Conservation (phyloP, 331 rosid species). For the Dryas integrifolia region DNA sequence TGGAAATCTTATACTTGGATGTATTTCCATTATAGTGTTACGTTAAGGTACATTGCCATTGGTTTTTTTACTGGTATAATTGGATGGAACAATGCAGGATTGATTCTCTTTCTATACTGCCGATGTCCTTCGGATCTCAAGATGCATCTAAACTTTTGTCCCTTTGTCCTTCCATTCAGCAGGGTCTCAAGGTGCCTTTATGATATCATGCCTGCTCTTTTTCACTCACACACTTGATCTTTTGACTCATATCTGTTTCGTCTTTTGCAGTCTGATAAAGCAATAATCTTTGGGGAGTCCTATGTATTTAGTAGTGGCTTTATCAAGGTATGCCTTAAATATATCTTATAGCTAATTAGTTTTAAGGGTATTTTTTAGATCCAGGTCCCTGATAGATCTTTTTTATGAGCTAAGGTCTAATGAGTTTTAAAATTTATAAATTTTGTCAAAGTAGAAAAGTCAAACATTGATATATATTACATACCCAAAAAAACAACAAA, state of each 20-base stretch:
- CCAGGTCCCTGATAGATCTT: neutral
- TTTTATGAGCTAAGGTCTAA: neutral
- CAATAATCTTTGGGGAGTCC: conserved; percentile 73
- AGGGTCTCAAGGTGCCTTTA: conserved; percentile 73
- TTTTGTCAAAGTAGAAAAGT: neutral
- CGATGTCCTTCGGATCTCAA: conserved; percentile 85
- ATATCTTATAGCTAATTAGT: neutral
- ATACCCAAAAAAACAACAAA: neutral
- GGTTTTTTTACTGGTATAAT: conserved; percentile 9
- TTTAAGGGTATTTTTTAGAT: neutral
- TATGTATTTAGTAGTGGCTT: conserved; percentile 74
- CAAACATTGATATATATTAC: neutral
- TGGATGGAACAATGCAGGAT: conserved; percentile 55
- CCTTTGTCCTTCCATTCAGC: conserved; percentile 76
- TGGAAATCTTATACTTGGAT: neutral
- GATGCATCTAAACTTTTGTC: conserved; percentile 82
- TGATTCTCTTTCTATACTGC: conserved; percentile 79
- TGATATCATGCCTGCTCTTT: conserved; percentile 17
- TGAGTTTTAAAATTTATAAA: neutral
- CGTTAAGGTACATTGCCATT: conserved; percentile 4
- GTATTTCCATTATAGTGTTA: conserved; percentile 8
- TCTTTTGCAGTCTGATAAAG: conserved; percentile 76
- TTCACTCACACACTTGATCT: conserved; percentile 11
- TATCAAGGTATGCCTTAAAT: conserved; percentile 59
- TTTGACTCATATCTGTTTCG: conserved; percentile 24